Percentiles rank a stretch among this genome's conserved stretches.
phyloP scores from a whole-genome alignment of 2,329 filamentous ascomycete genomes.

The Claviceps pusilla region DNA sequence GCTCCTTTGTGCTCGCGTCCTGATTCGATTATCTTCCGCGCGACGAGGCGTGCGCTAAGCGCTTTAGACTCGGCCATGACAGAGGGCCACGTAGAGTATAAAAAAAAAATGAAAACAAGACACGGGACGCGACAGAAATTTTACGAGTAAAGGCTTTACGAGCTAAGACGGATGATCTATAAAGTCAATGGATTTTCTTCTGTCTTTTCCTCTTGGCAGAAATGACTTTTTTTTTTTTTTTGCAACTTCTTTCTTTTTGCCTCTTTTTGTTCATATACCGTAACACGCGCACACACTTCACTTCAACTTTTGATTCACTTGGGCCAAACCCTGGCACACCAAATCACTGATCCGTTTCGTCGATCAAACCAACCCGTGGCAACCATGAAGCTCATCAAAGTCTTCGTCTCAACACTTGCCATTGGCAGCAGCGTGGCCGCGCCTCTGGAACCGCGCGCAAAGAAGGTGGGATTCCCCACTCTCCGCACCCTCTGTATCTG shows the following conservation, averaged over 20 bases:
- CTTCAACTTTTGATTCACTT: background rate
- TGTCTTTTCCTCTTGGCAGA: too few species aligned
- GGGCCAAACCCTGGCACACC: background rate
- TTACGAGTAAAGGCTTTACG: too few species aligned
- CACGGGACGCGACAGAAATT: too few species aligned
- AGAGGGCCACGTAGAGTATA: background rate
- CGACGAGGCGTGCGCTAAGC: background rate
- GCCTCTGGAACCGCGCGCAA: background rate
- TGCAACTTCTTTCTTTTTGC: too few species aligned
- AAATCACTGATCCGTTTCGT: background rate
- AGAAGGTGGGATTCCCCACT: background rate
- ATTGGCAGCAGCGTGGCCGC: background rate
- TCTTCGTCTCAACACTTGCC: background rate
- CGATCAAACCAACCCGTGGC: too few species aligned
- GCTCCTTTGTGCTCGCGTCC: too few species aligned
- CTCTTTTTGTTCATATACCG: too few species aligned
- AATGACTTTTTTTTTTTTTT: too few species aligned
- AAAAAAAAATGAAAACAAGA: background rate
- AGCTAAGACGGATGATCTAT: too few species aligned
- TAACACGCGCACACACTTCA: background rate
- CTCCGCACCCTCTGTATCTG: background rate
- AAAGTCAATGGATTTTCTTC: too few species aligned
- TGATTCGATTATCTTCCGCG: too few species aligned
- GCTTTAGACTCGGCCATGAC: background rate
- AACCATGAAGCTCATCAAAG: background rate